phyloP scores from a whole-genome alignment of 2,329 filamentous ascomycete genomes.

The Anthostomella pinea region DNA sequence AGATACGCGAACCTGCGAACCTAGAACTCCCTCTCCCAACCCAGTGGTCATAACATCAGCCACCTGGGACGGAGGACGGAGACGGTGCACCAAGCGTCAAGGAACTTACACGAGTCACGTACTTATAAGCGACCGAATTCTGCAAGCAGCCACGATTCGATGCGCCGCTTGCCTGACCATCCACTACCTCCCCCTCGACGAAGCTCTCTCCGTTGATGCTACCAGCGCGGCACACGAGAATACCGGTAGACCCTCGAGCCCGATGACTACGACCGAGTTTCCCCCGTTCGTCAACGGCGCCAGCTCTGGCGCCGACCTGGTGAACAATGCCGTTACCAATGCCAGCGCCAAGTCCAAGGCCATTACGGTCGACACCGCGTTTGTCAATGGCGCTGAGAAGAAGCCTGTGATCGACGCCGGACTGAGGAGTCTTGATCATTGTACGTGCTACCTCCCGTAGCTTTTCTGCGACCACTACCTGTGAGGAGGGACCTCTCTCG shows the following conservation, averaged over 20 bases:
- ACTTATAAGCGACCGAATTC: no score
- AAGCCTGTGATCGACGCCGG: conserved; percentile 63
- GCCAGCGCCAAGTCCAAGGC: conserved; percentile 26
- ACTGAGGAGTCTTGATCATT: conserved; percentile 75
- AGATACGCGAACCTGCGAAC: no score
- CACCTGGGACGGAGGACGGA: no score
- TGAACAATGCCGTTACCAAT: conserved; percentile 15
- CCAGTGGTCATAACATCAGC: no score
- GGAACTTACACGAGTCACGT: no score
- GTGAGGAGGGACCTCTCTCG: no score
- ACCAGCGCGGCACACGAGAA: conserved; percentile 10
- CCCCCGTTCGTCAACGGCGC: conserved; percentile 30
- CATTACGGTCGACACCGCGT: conserved; percentile 1
- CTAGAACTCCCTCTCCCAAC: no score
- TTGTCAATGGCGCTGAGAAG: conserved; percentile 21
- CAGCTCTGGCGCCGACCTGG: conserved; percentile 24
- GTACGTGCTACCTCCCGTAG: no score
- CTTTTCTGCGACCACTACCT: no score
- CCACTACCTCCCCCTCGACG: neutral
- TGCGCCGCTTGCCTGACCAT: conserved; percentile 13
- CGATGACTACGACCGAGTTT: conserved; percentile 34
- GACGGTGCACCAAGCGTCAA: no score
- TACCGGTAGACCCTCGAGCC: conserved; percentile 17
- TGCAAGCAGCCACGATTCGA: conserved; percentile 15
- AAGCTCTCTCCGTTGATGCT: conserved; percentile 16